phyloP scores from a whole-genome alignment of 2,329 filamentous ascomycete genomes.

The Botrytis squamosa region DNA sequence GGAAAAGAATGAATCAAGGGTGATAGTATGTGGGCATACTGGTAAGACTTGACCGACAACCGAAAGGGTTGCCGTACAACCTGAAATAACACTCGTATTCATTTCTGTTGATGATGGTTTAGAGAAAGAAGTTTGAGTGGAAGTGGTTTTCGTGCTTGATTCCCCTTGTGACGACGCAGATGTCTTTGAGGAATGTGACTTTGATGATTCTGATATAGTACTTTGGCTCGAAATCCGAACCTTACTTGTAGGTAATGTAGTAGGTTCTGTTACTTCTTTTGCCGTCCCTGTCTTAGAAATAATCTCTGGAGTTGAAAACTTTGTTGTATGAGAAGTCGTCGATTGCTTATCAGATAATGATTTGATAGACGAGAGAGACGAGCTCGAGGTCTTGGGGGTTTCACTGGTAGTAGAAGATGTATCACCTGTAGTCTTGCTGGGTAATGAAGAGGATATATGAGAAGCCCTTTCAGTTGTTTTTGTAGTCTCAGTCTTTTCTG shows the following conservation, averaged over 20 bases:
- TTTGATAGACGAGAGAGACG: not conserved
- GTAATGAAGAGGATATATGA: not conserved
- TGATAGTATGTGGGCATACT: conserved; percentile 17
- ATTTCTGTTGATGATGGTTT: conserved; percentile 10
- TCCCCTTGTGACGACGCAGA: not conserved
- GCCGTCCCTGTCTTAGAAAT: not conserved
- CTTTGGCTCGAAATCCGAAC: not conserved
- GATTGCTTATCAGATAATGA: not conserved
- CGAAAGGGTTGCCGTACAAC: conserved; percentile 19
- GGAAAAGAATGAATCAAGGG: conserved; percentile 5
- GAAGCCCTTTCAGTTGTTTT: not conserved
- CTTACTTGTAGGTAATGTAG: not conserved
- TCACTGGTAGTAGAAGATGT: too few species aligned
- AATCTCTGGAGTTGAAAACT: not conserved
- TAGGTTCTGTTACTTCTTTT: not conserved
- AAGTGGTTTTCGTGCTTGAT: not conserved
- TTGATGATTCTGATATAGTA: not conserved
- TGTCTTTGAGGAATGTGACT: not conserved
- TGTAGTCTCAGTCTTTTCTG: not conserved
- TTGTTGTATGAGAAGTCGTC: not conserved
- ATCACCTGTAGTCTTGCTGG: not conserved
- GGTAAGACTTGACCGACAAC: conserved; percentile 11
- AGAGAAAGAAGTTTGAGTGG: not conserved
- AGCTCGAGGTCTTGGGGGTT: not conserved
- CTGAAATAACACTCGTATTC: conserved; percentile 13